These are phyloP conservation scores for Clonostachys solani DNA, from an alignment of 2,329 filamentous ascomycete genomes.

Conservation along the genomic window DNA sequence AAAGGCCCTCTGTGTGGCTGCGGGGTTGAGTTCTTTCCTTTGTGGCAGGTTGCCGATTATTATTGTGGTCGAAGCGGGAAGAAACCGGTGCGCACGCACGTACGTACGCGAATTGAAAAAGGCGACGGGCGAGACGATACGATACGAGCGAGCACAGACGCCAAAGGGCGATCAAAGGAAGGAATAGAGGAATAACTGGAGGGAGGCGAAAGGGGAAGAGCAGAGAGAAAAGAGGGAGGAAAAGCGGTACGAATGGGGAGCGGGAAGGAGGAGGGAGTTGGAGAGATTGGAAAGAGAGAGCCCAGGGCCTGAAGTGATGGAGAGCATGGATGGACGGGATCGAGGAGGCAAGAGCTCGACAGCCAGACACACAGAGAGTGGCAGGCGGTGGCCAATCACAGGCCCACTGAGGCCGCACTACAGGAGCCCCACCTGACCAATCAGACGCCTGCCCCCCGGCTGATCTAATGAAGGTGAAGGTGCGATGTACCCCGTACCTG, in stretches of 20 bases:
- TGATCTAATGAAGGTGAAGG: no score
- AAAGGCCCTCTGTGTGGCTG: not conserved
- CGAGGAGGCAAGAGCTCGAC: not conserved
- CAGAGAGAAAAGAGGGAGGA: constrained; percentile 1
- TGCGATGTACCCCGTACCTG: no score
- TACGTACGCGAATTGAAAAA: not conserved
- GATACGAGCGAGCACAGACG: not conserved
- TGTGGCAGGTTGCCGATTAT: not conserved
- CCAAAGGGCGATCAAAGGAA: constrained; percentile 4
- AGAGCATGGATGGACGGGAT: constrained; percentile 2
- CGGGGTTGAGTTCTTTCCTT: not conserved
- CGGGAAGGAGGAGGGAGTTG: not conserved
- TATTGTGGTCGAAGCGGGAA: not conserved
- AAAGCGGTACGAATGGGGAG: not conserved
- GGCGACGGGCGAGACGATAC: not conserved
- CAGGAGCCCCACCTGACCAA: not conserved
- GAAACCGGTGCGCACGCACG: not conserved
- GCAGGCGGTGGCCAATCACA: not conserved
- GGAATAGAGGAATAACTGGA: constrained; percentile 4
- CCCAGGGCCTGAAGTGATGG: not conserved
- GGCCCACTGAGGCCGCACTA: not conserved
- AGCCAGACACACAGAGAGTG: not conserved
- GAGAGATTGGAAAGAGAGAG: constrained; percentile 2
- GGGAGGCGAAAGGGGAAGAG: constrained; percentile 3
- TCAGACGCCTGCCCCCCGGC: not conserved